A percentile compares a stretch with the other conserved stretches of the same genome.
Conservation (phyloP, 1,284 basidiomycete genomes). For the Irpex sp. region DNA sequence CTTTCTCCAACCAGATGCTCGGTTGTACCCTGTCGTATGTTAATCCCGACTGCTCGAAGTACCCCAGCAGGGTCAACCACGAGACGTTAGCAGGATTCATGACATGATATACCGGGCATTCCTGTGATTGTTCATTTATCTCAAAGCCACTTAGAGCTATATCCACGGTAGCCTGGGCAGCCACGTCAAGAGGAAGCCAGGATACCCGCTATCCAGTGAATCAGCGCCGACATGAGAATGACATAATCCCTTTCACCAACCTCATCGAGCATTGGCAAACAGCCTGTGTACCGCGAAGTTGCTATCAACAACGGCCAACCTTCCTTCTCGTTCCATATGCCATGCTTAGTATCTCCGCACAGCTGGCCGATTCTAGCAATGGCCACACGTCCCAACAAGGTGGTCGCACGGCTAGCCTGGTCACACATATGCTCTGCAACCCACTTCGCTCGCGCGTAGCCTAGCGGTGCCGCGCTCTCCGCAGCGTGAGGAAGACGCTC, state of each 20-base stretch:
- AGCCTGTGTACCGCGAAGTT: conserved; percentile 4
- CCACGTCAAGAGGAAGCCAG: conserved; percentile 6
- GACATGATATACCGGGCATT: conserved; percentile 1
- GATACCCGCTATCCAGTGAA: background rate
- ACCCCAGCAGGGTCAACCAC: background rate
- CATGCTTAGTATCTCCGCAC: conserved; percentile 10
- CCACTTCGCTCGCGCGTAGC: conserved; percentile 13
- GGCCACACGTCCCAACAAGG: background rate
- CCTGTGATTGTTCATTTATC: background rate
- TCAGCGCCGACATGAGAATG: background rate
- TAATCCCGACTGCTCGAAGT: background rate
- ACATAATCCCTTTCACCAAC: background rate
- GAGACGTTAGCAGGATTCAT: background rate
- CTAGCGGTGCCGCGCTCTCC: conserved; percentile 2
- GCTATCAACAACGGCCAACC: conserved; percentile 11
- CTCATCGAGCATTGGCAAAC: conserved; percentile 7
- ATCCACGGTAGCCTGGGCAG: background rate
- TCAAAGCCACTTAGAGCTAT: background rate
- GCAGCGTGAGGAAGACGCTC: background rate
- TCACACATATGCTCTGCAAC: conserved; percentile 11
- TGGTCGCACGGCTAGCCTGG: background rate
- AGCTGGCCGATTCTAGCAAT: conserved; percentile 12
- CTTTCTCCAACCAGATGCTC: background rate
- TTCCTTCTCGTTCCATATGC: conserved; percentile 12
- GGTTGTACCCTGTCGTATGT: background rate